phyloP scores from a whole-genome alignment of 805 yeast species.

The Debaryomyces maramus region DNA sequence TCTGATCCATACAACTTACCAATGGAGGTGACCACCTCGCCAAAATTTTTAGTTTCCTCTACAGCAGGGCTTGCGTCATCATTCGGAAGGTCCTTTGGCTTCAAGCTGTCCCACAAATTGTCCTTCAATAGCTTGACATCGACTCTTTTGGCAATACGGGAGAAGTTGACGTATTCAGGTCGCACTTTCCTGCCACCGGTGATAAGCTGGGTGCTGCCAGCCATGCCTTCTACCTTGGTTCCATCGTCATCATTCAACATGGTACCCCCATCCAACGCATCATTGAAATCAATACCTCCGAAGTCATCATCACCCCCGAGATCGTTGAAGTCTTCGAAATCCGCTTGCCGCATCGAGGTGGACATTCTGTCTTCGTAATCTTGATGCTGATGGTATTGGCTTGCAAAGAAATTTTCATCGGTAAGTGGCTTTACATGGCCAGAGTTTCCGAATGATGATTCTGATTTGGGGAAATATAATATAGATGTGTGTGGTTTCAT shows the following conservation, averaged over 20 bases:
- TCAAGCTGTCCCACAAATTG: slow-evolving; percentile 59
- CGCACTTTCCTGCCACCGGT: slow-evolving; percentile 21
- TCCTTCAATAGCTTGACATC: slow-evolving; percentile 73
- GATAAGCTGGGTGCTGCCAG: slow-evolving; percentile 17
- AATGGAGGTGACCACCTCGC: slow-evolving; percentile 33
- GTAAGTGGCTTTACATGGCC: slow-evolving; percentile 33
- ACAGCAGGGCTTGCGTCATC: slow-evolving; percentile 12
- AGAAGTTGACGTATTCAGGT: slow-evolving; percentile 52
- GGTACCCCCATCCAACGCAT: slow-evolving; percentile 27
- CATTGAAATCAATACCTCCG: slow-evolving; percentile 45
- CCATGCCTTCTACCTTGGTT: slow-evolving; percentile 12
- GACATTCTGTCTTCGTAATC: slow-evolving; percentile 39
- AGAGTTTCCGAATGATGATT: slow-evolving; percentile 5
- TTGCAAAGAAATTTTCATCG: slow-evolving; percentile 75
- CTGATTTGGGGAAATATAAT: slow-evolving; percentile 23
- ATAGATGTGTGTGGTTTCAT: slow-evolving; percentile 59
- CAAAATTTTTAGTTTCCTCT: slow-evolving; percentile 38
- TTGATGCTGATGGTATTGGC: slow-evolving; percentile 49
- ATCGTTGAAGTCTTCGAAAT: slow-evolving; percentile 39
- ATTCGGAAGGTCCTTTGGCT: slow-evolving; percentile 3
- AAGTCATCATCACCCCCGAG: slow-evolving; percentile 34
- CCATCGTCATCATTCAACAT: slow-evolving; percentile 10
- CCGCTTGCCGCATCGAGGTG: slow-evolving; percentile 40
- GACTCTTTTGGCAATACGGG: slow-evolving; percentile 75
- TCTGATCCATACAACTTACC: slow-evolving; percentile 36